Evolutionary conservation across 2,329 filamentous ascomycete species (phyloP).

Genomic region (Colletotrichum liaoningense): DNA sequence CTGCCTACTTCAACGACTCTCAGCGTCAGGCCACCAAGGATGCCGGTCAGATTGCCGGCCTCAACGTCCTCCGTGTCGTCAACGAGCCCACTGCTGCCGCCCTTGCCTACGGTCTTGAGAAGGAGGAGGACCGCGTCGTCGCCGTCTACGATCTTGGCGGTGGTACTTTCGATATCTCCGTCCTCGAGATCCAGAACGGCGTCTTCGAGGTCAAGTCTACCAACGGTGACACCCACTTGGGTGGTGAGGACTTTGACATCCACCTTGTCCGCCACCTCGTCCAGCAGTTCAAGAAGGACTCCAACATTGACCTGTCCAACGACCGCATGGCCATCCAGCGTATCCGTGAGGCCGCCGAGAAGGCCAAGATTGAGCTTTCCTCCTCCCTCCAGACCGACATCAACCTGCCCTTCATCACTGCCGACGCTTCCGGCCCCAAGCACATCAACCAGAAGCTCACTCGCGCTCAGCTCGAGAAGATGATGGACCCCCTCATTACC

Average conservation of each 20-base stretch:
- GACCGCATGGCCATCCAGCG: conserved; percentile 99
- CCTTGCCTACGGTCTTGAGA: conserved; percentile 95
- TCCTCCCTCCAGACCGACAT: conserved; percentile 96
- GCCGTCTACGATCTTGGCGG: conserved; percentile 98
- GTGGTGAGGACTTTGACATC: conserved; percentile 98
- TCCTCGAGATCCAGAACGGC: conserved; percentile 96
- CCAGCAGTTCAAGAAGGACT: conserved; percentile 96
- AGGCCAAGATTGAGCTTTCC: conserved; percentile 99
- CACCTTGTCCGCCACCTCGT: conserved; percentile 93
- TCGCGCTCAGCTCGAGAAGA: conserved; percentile 90
- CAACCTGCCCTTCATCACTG: conserved; percentile 98
- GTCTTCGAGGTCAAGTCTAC: conserved; percentile 99
- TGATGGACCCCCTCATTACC: conserved; percentile 89
- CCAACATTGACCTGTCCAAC: conserved; percentile 86
- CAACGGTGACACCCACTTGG: conserved; percentile 98
- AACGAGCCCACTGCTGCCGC: conserved; percentile 98
- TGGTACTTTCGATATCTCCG: conserved; percentile 99
- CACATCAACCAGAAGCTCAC: conserved; percentile 98
- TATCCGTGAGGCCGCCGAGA: conserved; percentile 98
- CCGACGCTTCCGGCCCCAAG: conserved; percentile 94
- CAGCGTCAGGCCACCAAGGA: conserved; percentile 99
- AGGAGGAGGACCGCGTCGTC: conserved; percentile 89
- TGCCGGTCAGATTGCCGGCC: conserved; percentile 93
- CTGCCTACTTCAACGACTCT: conserved; percentile 98
- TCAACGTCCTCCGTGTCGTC: conserved; percentile 97